Conservation (phyloP, 768 basidiomycete species). For the Leccinum subgranulosum region DNA sequence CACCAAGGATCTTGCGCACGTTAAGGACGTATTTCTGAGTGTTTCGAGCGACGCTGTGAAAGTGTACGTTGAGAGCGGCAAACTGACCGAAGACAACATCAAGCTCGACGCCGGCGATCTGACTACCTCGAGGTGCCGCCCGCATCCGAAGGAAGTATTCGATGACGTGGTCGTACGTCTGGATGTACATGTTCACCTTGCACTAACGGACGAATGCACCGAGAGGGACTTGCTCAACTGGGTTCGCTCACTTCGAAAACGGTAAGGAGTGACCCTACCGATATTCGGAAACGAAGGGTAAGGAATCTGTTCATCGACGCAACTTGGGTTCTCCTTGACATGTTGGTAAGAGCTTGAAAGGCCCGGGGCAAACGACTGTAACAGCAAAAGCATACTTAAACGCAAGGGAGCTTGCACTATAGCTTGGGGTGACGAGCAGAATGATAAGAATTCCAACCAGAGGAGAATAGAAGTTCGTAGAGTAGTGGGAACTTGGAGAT, state of each 20-base stretch:
- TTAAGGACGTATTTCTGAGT: constrained; percentile 80
- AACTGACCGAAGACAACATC: neutral
- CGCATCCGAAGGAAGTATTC: constrained; percentile 60
- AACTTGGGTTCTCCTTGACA: neutral
- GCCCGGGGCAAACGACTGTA: neutral
- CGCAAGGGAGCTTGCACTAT: constrained; percentile 15
- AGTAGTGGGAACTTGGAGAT: constrained; percentile 7
- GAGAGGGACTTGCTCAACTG: neutral
- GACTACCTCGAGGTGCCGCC: constrained; percentile 75
- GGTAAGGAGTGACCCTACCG: neutral
- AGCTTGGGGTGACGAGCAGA: constrained; percentile 12
- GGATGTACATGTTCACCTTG: too few relatives aligned
- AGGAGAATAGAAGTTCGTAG: neutral
- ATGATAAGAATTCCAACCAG: neutral
- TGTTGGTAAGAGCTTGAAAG: neutral
- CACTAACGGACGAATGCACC: neutral
- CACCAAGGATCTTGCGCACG: constrained; percentile 84
- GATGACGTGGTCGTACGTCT: constrained; percentile 32
- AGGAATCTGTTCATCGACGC: neutral
- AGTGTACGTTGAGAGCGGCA: constrained; percentile 52
- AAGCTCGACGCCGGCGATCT: constrained; percentile 18
- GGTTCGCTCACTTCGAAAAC: neutral
- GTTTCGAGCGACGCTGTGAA: constrained; percentile 83
- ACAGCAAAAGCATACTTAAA: neutral
- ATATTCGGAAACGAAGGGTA: neutral